Percentiles rank a stretch among this genome's conserved stretches.
These are phyloP conservation scores for Blastobotrys attinorum DNA, from an alignment of 805 yeast genomes.

Conservation along the genomic window DNA sequence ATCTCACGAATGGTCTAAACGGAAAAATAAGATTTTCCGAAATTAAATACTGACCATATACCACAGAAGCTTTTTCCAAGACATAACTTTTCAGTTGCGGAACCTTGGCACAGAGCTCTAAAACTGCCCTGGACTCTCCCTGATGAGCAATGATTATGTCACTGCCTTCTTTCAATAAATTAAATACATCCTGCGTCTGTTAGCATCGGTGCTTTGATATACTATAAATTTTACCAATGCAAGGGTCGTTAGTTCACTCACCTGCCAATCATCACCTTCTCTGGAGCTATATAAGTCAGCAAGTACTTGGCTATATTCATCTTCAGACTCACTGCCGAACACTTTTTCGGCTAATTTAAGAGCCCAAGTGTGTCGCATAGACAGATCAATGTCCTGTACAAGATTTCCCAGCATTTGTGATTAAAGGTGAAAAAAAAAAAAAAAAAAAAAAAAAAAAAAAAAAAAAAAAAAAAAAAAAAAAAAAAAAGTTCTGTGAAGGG, in stretches of 20 bases:
- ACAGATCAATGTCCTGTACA: neutral
- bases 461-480: no score
- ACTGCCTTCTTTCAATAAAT: neutral
- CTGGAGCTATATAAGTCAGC: constrained; percentile 1
- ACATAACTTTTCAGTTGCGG: neutral
- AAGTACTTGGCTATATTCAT: neutral
- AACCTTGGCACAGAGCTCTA: neutral
- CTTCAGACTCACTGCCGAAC: neutral
- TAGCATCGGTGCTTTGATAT: neutral
- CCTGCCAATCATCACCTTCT: neutral
- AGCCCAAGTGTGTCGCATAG: neutral
- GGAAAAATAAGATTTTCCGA: neutral
- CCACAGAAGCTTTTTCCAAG: neutral
- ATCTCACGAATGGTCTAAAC: neutral
- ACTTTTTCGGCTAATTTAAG: neutral
- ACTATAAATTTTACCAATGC: no score
- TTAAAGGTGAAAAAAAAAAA: no score
- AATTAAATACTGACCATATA: neutral
- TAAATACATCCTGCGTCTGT: neutral
- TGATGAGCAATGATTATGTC: neutral
- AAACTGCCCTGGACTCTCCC: neutral
- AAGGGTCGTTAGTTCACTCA: neutral
- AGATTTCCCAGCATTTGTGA: neutral
- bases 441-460: no score
- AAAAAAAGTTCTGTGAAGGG: no score